Base-by-base conservation (phyloP, 202 grass and related monocot genomes). In the Musa balbisiana region DNA sequence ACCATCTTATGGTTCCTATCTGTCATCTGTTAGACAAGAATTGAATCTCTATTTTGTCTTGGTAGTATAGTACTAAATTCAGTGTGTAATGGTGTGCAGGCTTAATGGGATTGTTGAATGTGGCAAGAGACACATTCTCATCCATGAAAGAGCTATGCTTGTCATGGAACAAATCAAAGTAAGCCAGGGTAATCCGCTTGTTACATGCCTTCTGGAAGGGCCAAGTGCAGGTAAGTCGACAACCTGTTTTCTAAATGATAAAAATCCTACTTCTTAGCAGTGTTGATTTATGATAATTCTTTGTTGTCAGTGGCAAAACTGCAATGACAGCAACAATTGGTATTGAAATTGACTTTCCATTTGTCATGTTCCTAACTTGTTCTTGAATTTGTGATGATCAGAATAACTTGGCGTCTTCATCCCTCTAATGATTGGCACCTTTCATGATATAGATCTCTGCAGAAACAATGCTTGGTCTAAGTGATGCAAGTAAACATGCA, bases 381-480 rank as follows among this genome's bases (percentile, higher is more conserved):
- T 82, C 21, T 60, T 16, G 51, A 25, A 10, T 59, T 65, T 24
- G 24, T 27, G 10, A 43, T 26, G 8, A 17, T 27, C 14, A n/a
- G 9, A 67, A 19, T 16, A 16, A 23, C 52, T 73, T 23, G 17
- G 16, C 54, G 10, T 9, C 12, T 24, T 52, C 60, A 22, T n/a
- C 6, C 65, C 66, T 27, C 11, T 13, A 55, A 17, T 55, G 11
- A 55, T 56, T 23, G 9, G 17, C 10, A 2, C 1, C 10, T 15
- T 22, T 9, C 11, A 74, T 29, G 64, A 43, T 53, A 69, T 63
- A 96, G 87, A 87, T 92, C 84, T 92, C 92, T 49, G 87, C 89
- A 82, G 92, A 96, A 79, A 96, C 92, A 79, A 96, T 96, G 87
- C 90, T 90, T 82, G 92, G 89, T 76, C 89, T 92, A 62, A 90